Percentiles rank a stretch among this genome's conserved stretches.
These are phyloP conservation scores for Talaromyces atroroseus DNA, from an alignment of 2,329 filamentous ascomycete genomes.

Conservation along the genomic window DNA sequence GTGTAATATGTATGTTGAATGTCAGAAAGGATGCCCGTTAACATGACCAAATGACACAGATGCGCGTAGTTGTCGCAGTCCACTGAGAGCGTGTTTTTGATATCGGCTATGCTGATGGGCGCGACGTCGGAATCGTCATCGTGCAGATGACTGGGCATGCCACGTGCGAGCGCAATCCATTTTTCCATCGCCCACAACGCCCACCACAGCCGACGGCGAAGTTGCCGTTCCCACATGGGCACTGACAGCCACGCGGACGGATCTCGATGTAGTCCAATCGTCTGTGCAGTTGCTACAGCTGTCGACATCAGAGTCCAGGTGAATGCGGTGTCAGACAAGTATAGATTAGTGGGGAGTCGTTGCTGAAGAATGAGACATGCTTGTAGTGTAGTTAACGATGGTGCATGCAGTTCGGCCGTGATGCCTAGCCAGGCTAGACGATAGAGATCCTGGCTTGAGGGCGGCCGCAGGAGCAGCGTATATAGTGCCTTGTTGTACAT, in stretches of 20 bases:
- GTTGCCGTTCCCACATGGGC: constrained; percentile 1
- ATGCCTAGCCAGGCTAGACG: constrained; percentile 2
- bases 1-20: constrained; percentile 2
- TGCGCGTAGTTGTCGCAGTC: not conserved
- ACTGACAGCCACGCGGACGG: not conserved
- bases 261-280: constrained; percentile 1
- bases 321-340: constrained; percentile 1
- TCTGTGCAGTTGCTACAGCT: not conserved
- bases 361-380: constrained; percentile 3
- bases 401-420: not conserved
- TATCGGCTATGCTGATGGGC: not conserved
- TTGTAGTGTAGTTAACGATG: not conserved
- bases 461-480: not conserved
- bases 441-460: constrained; percentile 1
- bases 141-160: constrained; percentile 2
- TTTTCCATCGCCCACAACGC: constrained; percentile 4
- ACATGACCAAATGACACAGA: not conserved
- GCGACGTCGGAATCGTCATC: constrained; percentile 1
- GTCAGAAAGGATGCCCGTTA: not conserved
- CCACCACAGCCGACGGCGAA: constrained; percentile 6
- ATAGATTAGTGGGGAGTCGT: constrained; percentile 1
- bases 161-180: constrained; percentile 1
- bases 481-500: constrained; percentile 2
- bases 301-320: constrained; percentile 4
- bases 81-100: not conserved